Conservation (phyloP, 2,329 filamentous ascomycete genomes). For the Huntiella omanensis region DNA sequence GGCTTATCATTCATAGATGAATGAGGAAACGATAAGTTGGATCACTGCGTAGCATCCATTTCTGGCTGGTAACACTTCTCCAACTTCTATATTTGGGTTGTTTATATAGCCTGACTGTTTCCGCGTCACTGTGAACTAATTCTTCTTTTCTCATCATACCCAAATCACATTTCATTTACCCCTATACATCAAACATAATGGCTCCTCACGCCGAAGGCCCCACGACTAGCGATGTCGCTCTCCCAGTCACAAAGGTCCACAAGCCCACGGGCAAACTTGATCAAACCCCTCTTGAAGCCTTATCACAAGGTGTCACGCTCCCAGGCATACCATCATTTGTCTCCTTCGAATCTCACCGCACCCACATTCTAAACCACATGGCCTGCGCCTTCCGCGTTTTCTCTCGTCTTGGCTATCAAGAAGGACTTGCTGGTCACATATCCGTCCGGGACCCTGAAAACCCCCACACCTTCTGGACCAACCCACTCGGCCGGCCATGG, state of each 20-base stretch:
- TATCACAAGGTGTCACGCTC: constrained; percentile 7
- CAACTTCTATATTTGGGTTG: neutral
- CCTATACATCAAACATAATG: neutral
- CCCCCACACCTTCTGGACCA: constrained; percentile 22
- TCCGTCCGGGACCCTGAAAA: constrained; percentile 21
- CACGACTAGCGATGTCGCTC: neutral
- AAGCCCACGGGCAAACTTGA: constrained; percentile 7
- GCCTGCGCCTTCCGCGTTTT: constrained; percentile 29
- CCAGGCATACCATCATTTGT: constrained; percentile 9
- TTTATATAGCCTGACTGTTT: neutral
- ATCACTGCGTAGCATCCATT: neutral
- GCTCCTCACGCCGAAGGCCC: neutral
- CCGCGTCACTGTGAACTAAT: neutral
- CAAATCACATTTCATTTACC: neutral
- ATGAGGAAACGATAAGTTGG: neutral
- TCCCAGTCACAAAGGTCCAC: neutral
- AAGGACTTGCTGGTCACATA: constrained; percentile 29
- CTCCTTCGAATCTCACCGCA: constrained; percentile 16
- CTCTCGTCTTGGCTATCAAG: constrained; percentile 25
- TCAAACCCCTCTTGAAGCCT: constrained; percentile 7
- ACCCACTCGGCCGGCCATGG: constrained; percentile 48
- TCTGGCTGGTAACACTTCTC: neutral
- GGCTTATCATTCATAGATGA: neutral
- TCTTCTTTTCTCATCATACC: neutral
- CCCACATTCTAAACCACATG: constrained; percentile 24